Base-by-base conservation (phyloP, 225 moss, liverwort and hornwort species). In the Asterella californica region DNA sequence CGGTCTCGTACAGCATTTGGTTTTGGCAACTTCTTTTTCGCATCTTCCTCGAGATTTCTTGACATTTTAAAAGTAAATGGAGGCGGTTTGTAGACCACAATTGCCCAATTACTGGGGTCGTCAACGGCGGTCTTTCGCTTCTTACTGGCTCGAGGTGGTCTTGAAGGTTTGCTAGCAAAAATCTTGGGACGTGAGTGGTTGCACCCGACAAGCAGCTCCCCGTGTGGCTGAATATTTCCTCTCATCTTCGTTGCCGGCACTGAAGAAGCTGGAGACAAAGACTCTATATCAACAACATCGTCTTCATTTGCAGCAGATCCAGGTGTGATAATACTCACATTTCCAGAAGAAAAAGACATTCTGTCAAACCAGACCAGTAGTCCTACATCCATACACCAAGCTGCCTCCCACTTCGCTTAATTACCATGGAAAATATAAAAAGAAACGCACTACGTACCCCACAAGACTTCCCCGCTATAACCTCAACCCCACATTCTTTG, bases 71-170 rank as follows among this genome's bases (percentile, higher is more conserved):
- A 25, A 0, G 80, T 69, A 66, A 78, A 27, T 15, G 25, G 5
- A 15, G 74, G 78, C 6, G 86, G 81, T 32, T 64, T 21, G 11
- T 86, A 83, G 9, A 70, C 61, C 46, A 83, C 83, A 53, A 86
- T 67, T 6, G 83, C 83, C 83, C 76, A 82, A 3, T 78, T 65
- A 4, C 4, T 46, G 6, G 47, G 47, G 48, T 63, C 78, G 46
- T 47, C 19, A 14, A 9, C 29, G 63, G 29, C 9, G n/a, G 63
- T 66, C 33, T 47, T 29, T 29, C 47, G 15, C 29, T 66, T 76
- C 36, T 37, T 76, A 25, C 10, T 19, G 3, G 32, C 19, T 33
- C 57, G 33, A 29, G 48, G 37, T 59, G 34, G 2, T 57, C 59
- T 36, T 21, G 75, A 24, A 12, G 75, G 32, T 14, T 76, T 76